Evolutionary conservation across 225 moss, liverwort and hornwort genomes (phyloP), one percentile per base, ranked within the genome.

Genomic region (Physcomitrium patens): DNA sequence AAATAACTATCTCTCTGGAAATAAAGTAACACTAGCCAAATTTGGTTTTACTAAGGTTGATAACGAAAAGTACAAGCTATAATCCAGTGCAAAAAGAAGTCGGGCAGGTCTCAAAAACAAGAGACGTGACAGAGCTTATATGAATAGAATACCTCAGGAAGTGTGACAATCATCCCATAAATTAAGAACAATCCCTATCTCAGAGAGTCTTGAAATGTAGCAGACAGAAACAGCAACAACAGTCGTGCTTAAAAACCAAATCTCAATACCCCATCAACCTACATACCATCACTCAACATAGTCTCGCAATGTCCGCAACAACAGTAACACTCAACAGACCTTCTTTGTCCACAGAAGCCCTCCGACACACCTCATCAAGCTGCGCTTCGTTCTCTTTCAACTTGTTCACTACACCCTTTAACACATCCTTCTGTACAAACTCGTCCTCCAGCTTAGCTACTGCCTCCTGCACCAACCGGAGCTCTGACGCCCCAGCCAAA

Each of bases 371-470:
- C 52, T 22, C 45, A 31, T 19, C 53, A 20, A 75, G 50, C 55
- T 75, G 74, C 24, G 24, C 65, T 23, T 75, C 65, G 2, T 65
- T 75, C 13, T 75, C 74, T 19, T 75, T 75, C 43, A 75, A 53
- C 50, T 63, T 64, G 19, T 54, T 63, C 57, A 86, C 72, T 24
- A 81, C 71, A 49, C 77, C 73, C 13, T 26, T 65, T 26, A 89
- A 76, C 7, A 89, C 51, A 42, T 45, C 71, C 58, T 71, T 77
- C 43, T 81, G 83, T 41, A 83, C 65, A 48, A 63, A 76, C 1
- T 81, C 81, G 26, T 89, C 89, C 51, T 86, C 86, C 45, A 73
- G 13, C 68, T 80, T 84, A 76, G 74, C 77, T 54, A 76, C 83
- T 60, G 78, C 83, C 46, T 79, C 83, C 16, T 81, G 78, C 77